These are phyloP conservation scores for Kokia cookei DNA, from an alignment of 441 rosid species.

Conservation along the genomic window DNA sequence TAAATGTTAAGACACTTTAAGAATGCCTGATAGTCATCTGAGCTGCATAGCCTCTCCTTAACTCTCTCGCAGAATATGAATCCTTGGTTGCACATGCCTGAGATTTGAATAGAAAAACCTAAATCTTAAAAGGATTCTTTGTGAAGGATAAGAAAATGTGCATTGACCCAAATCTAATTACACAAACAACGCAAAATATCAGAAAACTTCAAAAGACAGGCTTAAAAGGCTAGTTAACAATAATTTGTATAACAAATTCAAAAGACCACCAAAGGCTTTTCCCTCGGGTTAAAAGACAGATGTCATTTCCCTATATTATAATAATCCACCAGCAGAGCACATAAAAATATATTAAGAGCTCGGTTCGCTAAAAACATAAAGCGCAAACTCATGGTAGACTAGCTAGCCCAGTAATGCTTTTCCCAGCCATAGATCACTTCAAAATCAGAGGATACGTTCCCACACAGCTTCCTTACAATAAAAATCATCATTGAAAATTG, in stretches of 20 bases:
- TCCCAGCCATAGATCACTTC: neutral
- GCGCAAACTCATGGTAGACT: neutral
- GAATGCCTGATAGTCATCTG: constrained; percentile 89
- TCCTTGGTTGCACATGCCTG: constrained; percentile 84
- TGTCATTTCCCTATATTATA: neutral
- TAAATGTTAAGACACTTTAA: constrained; percentile 88
- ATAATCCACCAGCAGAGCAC: neutral
- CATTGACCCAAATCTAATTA: neutral
- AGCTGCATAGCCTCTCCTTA: constrained; percentile 80
- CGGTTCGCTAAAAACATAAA: neutral
- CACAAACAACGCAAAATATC: neutral
- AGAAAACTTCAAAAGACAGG: neutral
- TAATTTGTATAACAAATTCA: neutral
- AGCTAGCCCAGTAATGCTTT: neutral
- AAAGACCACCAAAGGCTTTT: neutral
- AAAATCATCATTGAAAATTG: neutral
- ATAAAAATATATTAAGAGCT: neutral
- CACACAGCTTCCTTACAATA: neutral
- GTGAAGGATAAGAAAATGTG: neutral
- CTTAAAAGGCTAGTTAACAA: neutral
- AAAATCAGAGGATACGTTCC: neutral
- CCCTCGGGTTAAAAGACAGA: neutral
- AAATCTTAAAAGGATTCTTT: constrained; percentile 1
- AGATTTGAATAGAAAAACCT: constrained; percentile 17
- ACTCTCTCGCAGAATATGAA: constrained; percentile 89